Evolutionary conservation across 345 rosid genomes (phyloP).

Genomic region (Erucastrum elatum): DNA sequence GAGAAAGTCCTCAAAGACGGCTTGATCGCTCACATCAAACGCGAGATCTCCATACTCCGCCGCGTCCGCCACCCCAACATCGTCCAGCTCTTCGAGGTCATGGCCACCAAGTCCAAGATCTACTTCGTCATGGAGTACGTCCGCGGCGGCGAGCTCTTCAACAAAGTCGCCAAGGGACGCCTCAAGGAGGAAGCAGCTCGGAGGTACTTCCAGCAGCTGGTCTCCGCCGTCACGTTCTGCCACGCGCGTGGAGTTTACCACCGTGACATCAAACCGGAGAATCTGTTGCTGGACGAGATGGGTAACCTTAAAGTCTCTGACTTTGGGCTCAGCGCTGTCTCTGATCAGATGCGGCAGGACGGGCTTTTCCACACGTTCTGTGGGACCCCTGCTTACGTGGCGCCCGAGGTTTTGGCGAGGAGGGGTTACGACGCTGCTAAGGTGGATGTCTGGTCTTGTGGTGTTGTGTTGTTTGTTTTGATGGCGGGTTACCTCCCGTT

Average conservation of each 20-base stretch:
- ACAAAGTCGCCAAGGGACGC: constrained; percentile 72
- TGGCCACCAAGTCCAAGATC: constrained; percentile 88
- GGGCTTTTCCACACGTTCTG: constrained; percentile 84
- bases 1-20: constrained; percentile 62
- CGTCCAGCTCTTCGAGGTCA: constrained; percentile 82
- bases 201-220: constrained; percentile 72
- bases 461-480: constrained; percentile 74
- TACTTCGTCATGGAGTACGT: constrained; percentile 89
- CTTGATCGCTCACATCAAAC: constrained; percentile 68
- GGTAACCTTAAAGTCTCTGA: constrained; percentile 82
- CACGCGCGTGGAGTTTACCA: constrained; percentile 85
- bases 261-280: constrained; percentile 86
- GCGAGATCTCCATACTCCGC: constrained; percentile 85
- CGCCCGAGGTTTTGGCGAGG: constrained; percentile 80
- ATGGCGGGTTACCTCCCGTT: constrained; percentile 77
- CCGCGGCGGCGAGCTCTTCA: constrained; percentile 78
- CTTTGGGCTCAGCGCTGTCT: constrained; percentile 80
- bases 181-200: constrained; percentile 71
- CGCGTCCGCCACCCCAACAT: constrained; percentile 86
- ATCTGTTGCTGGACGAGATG: constrained; percentile 66
- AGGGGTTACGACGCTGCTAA: constrained; percentile 80
- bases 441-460: constrained; percentile 94
- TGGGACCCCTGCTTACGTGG: constrained; percentile 80
- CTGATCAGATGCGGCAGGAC: constrained; percentile 71
- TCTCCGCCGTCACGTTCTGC: constrained; percentile 75